phyloP scores from a whole-genome alignment of 495 filamentous ascomycete species.

The Hypoxylon intermedium region DNA sequence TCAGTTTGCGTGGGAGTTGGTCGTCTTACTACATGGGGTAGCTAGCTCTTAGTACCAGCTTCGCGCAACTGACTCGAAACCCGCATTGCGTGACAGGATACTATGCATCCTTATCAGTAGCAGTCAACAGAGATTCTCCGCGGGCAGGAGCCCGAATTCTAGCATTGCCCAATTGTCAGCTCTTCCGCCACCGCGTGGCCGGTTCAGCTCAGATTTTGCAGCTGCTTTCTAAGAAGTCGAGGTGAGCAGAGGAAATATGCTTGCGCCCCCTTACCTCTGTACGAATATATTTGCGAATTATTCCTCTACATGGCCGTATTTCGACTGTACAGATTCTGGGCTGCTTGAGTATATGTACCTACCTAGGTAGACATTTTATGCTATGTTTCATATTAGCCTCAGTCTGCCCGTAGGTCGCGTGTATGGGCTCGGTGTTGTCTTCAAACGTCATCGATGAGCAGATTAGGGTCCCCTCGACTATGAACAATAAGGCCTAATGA shows the following conservation, averaged over 20 bases:
- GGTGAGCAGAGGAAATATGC: conserved; percentile 4
- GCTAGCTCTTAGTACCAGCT: conserved; percentile 10
- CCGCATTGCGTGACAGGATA: conserved; percentile 13
- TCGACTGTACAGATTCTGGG: neutral
- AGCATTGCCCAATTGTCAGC: conserved; percentile 12
- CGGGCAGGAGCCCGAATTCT: neutral
- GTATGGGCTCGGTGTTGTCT: neutral
- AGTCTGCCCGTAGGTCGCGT: neutral
- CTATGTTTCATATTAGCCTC: neutral
- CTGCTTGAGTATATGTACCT: neutral
- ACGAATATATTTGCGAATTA: neutral
- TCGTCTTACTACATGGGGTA: conserved; percentile 30
- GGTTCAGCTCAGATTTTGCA: conserved; percentile 21
- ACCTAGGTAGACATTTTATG: neutral
- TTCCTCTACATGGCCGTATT: neutral
- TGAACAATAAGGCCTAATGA: conserved; percentile 21
- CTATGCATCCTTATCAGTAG: conserved; percentile 7
- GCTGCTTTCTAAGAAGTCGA: conserved; percentile 1
- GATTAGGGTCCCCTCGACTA: neutral
- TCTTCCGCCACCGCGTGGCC: conserved; percentile 11
- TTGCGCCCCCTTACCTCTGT: neutral
- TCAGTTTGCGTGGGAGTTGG: conserved; percentile 24
- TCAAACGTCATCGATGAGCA: conserved; percentile 4
- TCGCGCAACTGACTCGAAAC: conserved; percentile 24
- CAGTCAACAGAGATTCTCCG: neutral